Conservation (phyloP, 1,139 yeast species). For the Pichia sp. region DNA sequence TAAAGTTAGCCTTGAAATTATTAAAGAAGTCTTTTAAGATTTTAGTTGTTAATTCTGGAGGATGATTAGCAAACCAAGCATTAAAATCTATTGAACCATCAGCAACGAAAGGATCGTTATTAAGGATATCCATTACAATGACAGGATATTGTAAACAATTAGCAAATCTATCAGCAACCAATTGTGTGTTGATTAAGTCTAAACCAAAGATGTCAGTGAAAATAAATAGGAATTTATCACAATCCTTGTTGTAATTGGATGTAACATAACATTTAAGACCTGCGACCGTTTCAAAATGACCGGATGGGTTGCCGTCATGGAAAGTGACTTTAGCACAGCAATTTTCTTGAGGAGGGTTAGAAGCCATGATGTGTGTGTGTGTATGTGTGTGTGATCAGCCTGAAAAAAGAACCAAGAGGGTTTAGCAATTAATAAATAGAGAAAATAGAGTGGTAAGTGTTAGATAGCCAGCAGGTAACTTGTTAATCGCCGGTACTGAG, state of each 20-base stretch:
- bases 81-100: conserved; percentile 26
- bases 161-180: conserved; percentile 70
- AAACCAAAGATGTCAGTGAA: conserved; percentile 68
- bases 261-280: conserved; percentile 52
- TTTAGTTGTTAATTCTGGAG: conserved; percentile 39
- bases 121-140: conserved; percentile 66
- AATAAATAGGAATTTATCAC: conserved; percentile 49
- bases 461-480: no score
- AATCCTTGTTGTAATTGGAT: conserved; percentile 35
- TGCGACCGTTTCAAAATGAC: conserved; percentile 36
- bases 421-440: no score
- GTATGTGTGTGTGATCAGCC: no score
- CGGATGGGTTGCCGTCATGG: conserved; percentile 47
- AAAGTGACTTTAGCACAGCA: conserved; percentile 36
- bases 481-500: no score
- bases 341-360: conserved; percentile 39
- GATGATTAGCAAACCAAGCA: conserved; percentile 55
- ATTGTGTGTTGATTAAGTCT: conserved; percentile 45
- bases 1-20: conserved; percentile 34
- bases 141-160: conserved; percentile 54
- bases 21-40: conserved; percentile 41
- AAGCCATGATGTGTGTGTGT: conserved; percentile 18
- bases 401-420: no score
- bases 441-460: no score
- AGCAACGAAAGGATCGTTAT: conserved; percentile 44